Conservation (phyloP, 192 early-diverging fungal genomes). For the Coemansia sp. region DNA sequence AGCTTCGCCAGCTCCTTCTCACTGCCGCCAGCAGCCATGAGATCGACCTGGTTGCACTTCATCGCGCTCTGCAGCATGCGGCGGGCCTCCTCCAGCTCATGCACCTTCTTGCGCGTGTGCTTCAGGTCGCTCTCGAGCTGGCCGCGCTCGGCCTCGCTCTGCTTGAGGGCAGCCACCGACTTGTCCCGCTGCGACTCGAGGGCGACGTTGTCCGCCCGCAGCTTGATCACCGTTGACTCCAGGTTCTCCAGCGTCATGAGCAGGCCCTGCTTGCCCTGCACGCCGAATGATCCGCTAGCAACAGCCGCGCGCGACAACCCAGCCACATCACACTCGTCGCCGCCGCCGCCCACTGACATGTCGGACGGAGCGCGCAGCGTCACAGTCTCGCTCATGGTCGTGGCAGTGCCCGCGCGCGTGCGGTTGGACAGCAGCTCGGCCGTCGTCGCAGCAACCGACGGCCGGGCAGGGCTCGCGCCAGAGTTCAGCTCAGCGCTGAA, state of each 20-base stretch:
- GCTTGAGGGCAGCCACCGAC: constrained; percentile 7
- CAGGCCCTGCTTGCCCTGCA: constrained; percentile 1
- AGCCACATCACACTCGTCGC: neutral
- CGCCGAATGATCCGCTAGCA: neutral
- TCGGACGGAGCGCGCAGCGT: constrained; percentile 47
- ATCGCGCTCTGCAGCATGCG: constrained; percentile 29
- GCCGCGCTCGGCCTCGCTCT: constrained; percentile 13
- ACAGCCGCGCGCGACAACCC: neutral
- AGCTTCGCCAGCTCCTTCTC: constrained; percentile 22
- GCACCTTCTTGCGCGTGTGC: constrained; percentile 16
- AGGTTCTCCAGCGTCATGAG: constrained; percentile 3
- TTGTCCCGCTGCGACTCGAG: constrained; percentile 14
- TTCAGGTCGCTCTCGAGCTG: constrained; percentile 21
- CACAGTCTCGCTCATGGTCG: constrained; percentile 42
- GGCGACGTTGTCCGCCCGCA: neutral
- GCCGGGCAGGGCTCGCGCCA: constrained; percentile 5
- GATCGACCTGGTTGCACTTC: constrained; percentile 23
- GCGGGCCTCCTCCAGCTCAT: constrained; percentile 36
- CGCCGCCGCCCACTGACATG: constrained; percentile 8
- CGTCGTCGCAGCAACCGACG: neutral
- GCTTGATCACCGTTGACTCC: neutral
- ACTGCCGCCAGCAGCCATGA: constrained; percentile 11
- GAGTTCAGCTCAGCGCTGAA: neutral
- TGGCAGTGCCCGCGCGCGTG: constrained; percentile 38
- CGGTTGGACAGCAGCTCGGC: constrained; percentile 16